Base-by-base conservation (phyloP, 2,329 filamentous ascomycete genomes). In the Talaromyces sp. region DNA sequence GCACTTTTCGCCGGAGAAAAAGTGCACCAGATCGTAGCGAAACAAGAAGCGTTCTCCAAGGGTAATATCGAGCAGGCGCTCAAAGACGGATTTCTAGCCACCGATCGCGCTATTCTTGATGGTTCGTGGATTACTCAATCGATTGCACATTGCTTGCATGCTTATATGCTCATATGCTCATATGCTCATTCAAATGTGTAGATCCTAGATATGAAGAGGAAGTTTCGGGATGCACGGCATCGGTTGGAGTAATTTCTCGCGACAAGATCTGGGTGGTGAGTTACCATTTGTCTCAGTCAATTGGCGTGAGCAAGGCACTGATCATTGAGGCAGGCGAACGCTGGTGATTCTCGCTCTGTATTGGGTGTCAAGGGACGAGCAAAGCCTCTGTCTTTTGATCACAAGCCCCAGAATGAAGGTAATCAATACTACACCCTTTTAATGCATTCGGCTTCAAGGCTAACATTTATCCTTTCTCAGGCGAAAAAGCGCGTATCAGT, bases 371-470 rank as follows among this genome's bases (percentile, higher is more conserved):
- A 98, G 82, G 95, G 95, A 68, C 87, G 95, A 71, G 95, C 95
- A 69, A 99, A 98, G 82, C 95, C 95, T 59, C 84, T 99, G 65
- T 99, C 95, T n/a, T 96, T 96, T 75, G 95, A 99, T 77, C 95
- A 99, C 83, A 99, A 99, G 81, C 95, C 95, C 46, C 93, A 97
- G 77, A 97, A 98, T 70, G 95, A 99, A 85, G 91, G 92, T 96
- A 75, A 21, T 21, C 11, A 18, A 25, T 3, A 31, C 25, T 8
- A 9, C 31, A 21, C 16, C 14, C 6, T 6, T 37, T 9, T 35
- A 21, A 11, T 33, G 46, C 11, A 12, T 23, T 54, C n/a, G 21
- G 12, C 8, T 21, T 8, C 9, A 6, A 35, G n/a, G 31, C 50
- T 54, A 54, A 54, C 5, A 28, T 39, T 39, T 52, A 16, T n/a